A percentile compares a stretch with the other conserved stretches of the same genome.
These are phyloP conservation scores for Aspergillus kassunensis DNA, from an alignment of 495 filamentous ascomycete genomes.

Conservation along the genomic window DNA sequence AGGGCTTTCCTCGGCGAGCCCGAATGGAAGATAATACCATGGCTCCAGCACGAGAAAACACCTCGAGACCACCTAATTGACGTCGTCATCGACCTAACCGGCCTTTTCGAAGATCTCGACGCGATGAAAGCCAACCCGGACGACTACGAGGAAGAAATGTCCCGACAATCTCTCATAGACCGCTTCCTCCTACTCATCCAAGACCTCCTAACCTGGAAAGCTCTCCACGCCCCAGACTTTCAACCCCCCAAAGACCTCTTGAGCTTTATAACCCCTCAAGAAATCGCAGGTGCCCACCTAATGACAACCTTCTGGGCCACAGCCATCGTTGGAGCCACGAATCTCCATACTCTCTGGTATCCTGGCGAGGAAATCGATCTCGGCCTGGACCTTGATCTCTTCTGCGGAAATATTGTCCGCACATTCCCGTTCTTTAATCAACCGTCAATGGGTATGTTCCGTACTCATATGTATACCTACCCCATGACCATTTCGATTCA, in stretches of 20 bases:
- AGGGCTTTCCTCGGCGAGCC: not conserved
- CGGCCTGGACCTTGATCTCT: not conserved
- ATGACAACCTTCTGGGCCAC: slow-evolving; percentile 2
- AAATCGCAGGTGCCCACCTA: slow-evolving; percentile 3
- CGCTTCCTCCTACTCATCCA: not conserved
- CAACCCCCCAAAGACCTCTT: not conserved
- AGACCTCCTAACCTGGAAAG: slow-evolving; percentile 1
- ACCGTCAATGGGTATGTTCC: not conserved
- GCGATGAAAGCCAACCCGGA: not conserved
- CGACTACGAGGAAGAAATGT: not conserved
- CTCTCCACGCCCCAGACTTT: slow-evolving; percentile 2
- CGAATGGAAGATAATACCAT: slow-evolving; percentile 10
- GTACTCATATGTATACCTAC: not conserved
- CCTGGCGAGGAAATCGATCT: not conserved
- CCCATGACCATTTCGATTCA: not conserved
- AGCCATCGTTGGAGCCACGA: not conserved
- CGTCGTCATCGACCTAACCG: slow-evolving; percentile 2
- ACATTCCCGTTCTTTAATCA: slow-evolving; percentile 2
- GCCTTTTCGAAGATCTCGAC: slow-evolving; percentile 5
- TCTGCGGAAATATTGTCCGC: slow-evolving; percentile 4
- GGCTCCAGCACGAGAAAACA: not conserved
- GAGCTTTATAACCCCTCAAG: not conserved
- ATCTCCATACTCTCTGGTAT: not conserved
- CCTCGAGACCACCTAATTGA: slow-evolving; percentile 7
- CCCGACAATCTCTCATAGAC: not conserved